These are phyloP conservation scores for Dryadomyces sulphureus DNA, from an alignment of 2,329 filamentous ascomycete species.

Conservation along the genomic window DNA sequence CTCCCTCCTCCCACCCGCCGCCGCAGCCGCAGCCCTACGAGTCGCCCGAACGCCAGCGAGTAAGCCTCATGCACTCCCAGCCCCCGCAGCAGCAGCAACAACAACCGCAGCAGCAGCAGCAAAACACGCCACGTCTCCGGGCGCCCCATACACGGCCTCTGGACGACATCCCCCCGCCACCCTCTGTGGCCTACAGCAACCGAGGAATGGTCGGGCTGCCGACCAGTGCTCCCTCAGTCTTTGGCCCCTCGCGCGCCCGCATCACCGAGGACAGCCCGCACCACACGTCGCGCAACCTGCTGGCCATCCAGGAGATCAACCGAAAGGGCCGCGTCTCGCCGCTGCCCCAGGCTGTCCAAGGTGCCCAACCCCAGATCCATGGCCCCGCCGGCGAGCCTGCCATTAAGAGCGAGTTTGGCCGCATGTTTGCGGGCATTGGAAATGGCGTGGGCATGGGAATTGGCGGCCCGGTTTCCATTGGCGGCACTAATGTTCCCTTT, in stretches of 20 bases:
- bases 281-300: slow-evolving; percentile 47
- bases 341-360: slow-evolving; percentile 84
- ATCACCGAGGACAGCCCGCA: slow-evolving; percentile 38
- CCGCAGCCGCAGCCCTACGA: slow-evolving; percentile 26
- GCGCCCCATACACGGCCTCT: slow-evolving; percentile 21
- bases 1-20: slow-evolving; percentile 17
- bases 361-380: slow-evolving; percentile 67
- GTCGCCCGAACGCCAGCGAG: slow-evolving; percentile 34
- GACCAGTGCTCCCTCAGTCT: slow-evolving; percentile 17
- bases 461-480: slow-evolving; percentile 33
- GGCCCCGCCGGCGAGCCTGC: slow-evolving; percentile 71
- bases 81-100: slow-evolving; percentile 12
- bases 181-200: slow-evolving; percentile 31
- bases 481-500: slow-evolving; percentile 28
- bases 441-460: slow-evolving; percentile 34
- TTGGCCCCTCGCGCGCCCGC: slow-evolving; percentile 27
- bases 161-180: slow-evolving; percentile 35
- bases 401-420: slow-evolving; percentile 88
- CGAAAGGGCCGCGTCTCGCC: slow-evolving; percentile 75
- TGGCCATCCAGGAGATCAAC: slow-evolving; percentile 70
- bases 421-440: slow-evolving; percentile 88
- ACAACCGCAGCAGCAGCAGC: slow-evolving; percentile 14
- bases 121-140: slow-evolving; percentile 10
- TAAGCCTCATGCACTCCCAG: slow-evolving; percentile 16
- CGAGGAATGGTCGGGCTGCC: slow-evolving; percentile 16